Conservation (phyloP, 257 asterid genomes). For the Perilla frutescens region DNA sequence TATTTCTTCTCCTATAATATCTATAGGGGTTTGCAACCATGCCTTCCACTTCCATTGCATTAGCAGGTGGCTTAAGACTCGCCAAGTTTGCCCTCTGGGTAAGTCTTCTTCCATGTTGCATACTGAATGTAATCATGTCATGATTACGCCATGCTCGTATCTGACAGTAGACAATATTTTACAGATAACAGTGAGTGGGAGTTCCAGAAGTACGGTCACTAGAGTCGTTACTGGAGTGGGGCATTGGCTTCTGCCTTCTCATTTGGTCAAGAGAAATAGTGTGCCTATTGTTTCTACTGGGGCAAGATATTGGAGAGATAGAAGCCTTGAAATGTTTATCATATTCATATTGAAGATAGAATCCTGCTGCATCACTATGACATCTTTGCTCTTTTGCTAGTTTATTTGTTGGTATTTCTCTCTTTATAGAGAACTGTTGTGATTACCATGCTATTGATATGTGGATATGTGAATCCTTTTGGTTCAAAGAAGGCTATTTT, state of each 20-base stretch:
- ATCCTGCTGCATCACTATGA: slow-evolving; percentile 14
- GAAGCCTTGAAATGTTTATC: slow-evolving; percentile 2
- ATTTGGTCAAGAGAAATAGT: slow-evolving; percentile 25
- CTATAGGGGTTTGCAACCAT: slow-evolving; percentile 92
- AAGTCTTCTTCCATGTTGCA: slow-evolving; percentile 24
- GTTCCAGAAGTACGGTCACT: slow-evolving; percentile 97
- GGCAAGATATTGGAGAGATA: slow-evolving; percentile 22
- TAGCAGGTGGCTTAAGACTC: slow-evolving; percentile 99
- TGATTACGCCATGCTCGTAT: neutral
- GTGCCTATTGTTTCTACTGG: slow-evolving; percentile 3
- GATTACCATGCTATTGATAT: slow-evolving; percentile 1
- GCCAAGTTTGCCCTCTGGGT: slow-evolving; percentile 99
- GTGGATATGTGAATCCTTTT: neutral
- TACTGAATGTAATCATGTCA: neutral
- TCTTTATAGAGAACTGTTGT: slow-evolving; percentile 4
- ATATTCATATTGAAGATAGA: slow-evolving; percentile 24
- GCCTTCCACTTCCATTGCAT: slow-evolving; percentile 99
- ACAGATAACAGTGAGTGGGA: slow-evolving; percentile 99
- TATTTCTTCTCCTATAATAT: neutral
- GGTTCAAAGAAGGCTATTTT: neutral
- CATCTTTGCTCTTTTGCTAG: slow-evolving; percentile 10
- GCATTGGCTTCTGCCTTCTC: slow-evolving; percentile 1
- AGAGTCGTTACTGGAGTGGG: slow-evolving; percentile 31
- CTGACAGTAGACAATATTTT: neutral
- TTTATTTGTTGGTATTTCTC: neutral